Evolutionary conservation across 495 filamentous ascomycete genomes (phyloP), one percentile per base, ranked within the genome.

Genomic region (Hyphodiscus hymeniophilus): DNA sequence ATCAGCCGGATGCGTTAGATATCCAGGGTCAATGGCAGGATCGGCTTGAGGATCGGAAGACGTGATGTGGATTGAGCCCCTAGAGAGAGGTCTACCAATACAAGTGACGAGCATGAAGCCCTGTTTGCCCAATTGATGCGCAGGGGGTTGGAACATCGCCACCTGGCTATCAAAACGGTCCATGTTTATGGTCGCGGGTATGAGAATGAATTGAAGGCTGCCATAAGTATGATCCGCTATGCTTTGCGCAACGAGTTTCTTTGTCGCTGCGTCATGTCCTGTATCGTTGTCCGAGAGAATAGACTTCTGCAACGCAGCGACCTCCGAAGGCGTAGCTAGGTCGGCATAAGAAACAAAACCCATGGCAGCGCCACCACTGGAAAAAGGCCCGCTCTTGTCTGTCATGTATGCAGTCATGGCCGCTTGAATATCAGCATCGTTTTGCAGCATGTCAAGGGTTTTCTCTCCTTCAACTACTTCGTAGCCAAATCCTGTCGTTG

Each of bases 391-490:
- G 5, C 48, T 51, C 26, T 41, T 38, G 12, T 44, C 7, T 1
- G 21, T 23, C 28, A 43, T 33, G 22, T 57, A 60, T 17, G 38
- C 26, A 3, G 50, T 41, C 26, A 47, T 48, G 11, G 49, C 48
- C 3, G 1, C 20, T 33, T 42, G 32, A 13, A 28, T 7, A 28
- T 28, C 26, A 12, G 31, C 22, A 7, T 13, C 38, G 13, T 47
- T 38, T 36, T 50, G 24, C 8, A 43, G 17, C 12, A 39, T 31
- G 38, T 51, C 34, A 7, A 38, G 17, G 23, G 7, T 39, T 3
- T 22, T 23, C 31, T 45, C 22, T 2, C 73, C 73, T 42, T 79
- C 75, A 50, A 74, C 73, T 44, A 81, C 58, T 7, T 63, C 63
- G 42, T 77, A 69, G 7, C 76, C 72, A 49, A 78, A 70, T 2